phyloP scores from a whole-genome alignment of 1,284 basidiomycete genomes.

The Bondarzewia mesenterica region DNA sequence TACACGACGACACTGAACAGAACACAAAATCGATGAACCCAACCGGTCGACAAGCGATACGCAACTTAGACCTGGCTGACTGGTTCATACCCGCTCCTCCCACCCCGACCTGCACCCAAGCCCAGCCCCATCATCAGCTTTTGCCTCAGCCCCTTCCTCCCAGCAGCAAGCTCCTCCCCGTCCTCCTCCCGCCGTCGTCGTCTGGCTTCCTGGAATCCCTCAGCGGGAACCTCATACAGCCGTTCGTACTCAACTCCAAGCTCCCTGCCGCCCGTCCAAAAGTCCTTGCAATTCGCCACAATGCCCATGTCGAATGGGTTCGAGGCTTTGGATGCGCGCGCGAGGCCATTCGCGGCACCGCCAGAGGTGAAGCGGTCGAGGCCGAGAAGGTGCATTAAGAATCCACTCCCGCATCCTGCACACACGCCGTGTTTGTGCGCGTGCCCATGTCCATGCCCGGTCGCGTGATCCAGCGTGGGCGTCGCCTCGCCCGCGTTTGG shows the following conservation, averaged over 20 bases:
- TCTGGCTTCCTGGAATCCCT: slow-evolving; percentile 69
- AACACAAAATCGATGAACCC: no score
- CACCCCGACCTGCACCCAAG: slow-evolving; percentile 32
- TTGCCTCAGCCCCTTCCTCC: slow-evolving; percentile 37
- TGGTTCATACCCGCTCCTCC: slow-evolving; percentile 51
- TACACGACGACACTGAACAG: background rate
- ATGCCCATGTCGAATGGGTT: slow-evolving; percentile 94
- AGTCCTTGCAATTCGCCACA: slow-evolving; percentile 86
- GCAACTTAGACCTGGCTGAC: slow-evolving; percentile 42
- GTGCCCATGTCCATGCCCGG: slow-evolving; percentile 17
- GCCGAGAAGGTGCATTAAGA: slow-evolving; percentile 84
- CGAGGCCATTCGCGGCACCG: slow-evolving; percentile 78
- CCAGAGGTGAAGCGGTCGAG: slow-evolving; percentile 92
- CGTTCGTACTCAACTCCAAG: slow-evolving; percentile 85
- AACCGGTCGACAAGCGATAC: background rate
- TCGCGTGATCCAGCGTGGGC: background rate
- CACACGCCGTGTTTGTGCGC: slow-evolving; percentile 22
- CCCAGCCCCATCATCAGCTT: slow-evolving; percentile 44
- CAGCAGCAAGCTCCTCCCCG: slow-evolving; percentile 40
- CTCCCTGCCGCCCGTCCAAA: slow-evolving; percentile 84
- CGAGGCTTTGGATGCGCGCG: slow-evolving; percentile 52
- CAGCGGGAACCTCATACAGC: slow-evolving; percentile 83
- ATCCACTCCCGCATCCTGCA: slow-evolving; percentile 39
- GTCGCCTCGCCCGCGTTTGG: slow-evolving; percentile 5
- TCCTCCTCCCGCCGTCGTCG: slow-evolving; percentile 49